Evolutionary conservation across 1,284 basidiomycete genomes (phyloP), one percentile per base, ranked within the genome.

Genomic region (Sporisorium sorghi): DNA sequence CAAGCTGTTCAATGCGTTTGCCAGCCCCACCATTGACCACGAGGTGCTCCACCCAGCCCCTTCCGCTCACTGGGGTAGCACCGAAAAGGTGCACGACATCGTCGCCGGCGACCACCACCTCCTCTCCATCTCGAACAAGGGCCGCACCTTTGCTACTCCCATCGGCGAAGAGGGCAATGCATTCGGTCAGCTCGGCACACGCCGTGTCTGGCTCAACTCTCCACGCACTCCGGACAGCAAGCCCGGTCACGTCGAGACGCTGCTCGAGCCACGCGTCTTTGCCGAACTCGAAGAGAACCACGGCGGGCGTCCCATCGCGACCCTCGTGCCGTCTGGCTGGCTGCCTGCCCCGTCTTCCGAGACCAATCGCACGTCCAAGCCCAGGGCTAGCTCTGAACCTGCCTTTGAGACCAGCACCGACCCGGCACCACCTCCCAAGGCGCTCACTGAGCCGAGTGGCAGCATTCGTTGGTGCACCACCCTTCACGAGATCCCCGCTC

Each of bases 61-160:
- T 1, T 62, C 69, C 1, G 68, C 64, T 10, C 57, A 54, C 42
- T 71, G 66, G 51, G 43, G 51, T n/a, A 61, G 66, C 26, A 76
- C 74, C 14, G 81, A 81, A 28, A 64, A 66, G 26, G 62, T 82
- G 5, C 40, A 44, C 30, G 77, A 81, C 44, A 79, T 83, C 24
- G 58, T 58, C 21, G 77, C 68, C 10, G 94, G 95, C 9, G 85
- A 87, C 21, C 89, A 93, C 80, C 95, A 98, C 83, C 86, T 97
- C 8, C 88, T 97, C 17, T 93, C 93, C 0, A 86, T 96, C 12
- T 94, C 94, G 3, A 92, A 90, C 26, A 87, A 88, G 47, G 94
- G 94, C 2, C 89, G 93, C 52, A 89, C 91, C 2, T 95, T 93
- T 81, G 89, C 90, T 0, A 90, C 93, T 67, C 92, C 94, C 0